A percentile compares a stretch with the other conserved stretches of the same genome.
Evolutionary conservation across 352 stramenopile species (phyloP).

Genomic region (Globisporangium barbulae): DNA sequence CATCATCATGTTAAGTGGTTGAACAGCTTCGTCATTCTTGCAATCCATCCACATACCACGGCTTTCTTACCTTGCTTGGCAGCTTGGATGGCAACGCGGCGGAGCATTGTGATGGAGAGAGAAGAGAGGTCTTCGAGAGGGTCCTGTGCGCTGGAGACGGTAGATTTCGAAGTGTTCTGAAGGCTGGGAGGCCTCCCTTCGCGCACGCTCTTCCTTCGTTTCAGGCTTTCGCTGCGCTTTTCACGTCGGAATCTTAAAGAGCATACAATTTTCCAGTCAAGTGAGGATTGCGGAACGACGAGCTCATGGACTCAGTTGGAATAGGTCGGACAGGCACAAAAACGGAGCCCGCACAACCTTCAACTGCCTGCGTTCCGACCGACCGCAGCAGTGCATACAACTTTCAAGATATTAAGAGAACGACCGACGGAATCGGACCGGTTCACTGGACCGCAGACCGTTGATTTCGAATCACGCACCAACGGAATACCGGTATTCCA

Average conservation of each 20-base stretch:
- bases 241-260: not conserved
- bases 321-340: constrained; percentile 32
- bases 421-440: constrained; percentile 16
- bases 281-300: too few relatives aligned
- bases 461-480: constrained; percentile 13
- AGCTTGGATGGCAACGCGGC: constrained; percentile 40
- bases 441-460: constrained; percentile 18
- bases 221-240: constrained; percentile 1
- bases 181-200: not conserved
- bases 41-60: not conserved
- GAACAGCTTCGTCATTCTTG: not conserved
- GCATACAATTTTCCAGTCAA: constrained; percentile 17
- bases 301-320: not conserved
- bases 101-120: constrained; percentile 36
- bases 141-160: constrained; percentile 23
- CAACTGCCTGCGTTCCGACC: constrained; percentile 14
- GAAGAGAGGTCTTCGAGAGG: constrained; percentile 7
- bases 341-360: constrained; percentile 9
- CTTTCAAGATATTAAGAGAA: not conserved
- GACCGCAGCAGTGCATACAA: not conserved
- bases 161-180: constrained; percentile 23
- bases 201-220: not conserved
- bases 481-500: constrained; percentile 14
- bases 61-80: constrained; percentile 27
- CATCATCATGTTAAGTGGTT: not conserved